Evolutionary conservation across 2,329 filamentous ascomycete species (phyloP), one percentile per base, ranked within the genome.

Genomic region (Zopfia rhizophila): DNA sequence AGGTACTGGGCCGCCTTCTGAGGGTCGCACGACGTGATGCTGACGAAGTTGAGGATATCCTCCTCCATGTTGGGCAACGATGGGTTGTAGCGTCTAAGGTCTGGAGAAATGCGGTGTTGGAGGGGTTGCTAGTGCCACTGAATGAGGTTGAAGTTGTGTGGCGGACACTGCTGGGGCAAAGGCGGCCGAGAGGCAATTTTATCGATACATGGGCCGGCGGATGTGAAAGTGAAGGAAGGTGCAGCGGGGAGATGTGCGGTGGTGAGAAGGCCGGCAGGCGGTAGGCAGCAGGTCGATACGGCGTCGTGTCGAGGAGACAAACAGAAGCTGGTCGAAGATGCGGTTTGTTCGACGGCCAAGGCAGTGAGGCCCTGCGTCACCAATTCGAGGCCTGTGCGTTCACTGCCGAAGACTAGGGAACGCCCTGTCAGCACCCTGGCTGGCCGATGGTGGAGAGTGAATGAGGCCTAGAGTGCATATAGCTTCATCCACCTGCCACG

Each of bases 1-100:
- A 97, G 82, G 72, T 95, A 96, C 58, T 89, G 88, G 51, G 84
- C 83, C 21, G 93, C 94, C 53, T 92, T 84, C 56, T 87, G 80
- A 19, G 86, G 81, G 51, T 81, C 84, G 48, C 88, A 84, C 58
- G 86, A 87, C 27, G 94, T 97, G 69, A 99, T 89, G 73, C 82
- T 80, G 63, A 86, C 85, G 70, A 99, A 97, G 64, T 86, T 85
- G 54, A 83, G 82, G 59, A 97, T 83, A 51, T 78, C 74, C 57
- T 87, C 86, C 60, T 72, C 70, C 70, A 73, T 73, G 50, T 19
- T 53, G 58, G 41, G 31, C 23, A 24, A 19, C 19, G 45, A 40
- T 39, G 21, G 27, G 24, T 38, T 16, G 37, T 22, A 45, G 41
- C 44, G 41, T 23, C 19, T 33, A 30, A 25, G 33, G 24, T 29